Evolutionary conservation across 208 protist species (phyloP).

Genomic region (Leishmania guyanensis): DNA sequence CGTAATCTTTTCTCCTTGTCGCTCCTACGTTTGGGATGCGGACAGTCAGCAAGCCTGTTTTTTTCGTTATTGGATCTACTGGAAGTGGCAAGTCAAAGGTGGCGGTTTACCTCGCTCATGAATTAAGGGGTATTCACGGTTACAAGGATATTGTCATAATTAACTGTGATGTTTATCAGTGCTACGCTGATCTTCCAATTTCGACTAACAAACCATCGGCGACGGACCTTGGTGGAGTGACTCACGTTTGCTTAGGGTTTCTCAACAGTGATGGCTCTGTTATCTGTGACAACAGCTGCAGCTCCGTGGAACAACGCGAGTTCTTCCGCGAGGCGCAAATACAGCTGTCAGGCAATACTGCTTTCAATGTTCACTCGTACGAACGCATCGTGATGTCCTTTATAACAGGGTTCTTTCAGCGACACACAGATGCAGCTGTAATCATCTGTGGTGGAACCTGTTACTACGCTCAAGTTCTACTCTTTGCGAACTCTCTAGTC

Average conservation of each 20-base stretch:
- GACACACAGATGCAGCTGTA: constrained; percentile 45
- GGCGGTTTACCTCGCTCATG: constrained; percentile 69
- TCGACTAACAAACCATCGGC: constrained; percentile 85
- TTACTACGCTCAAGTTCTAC: constrained; percentile 75
- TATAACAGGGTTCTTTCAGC: constrained; percentile 51
- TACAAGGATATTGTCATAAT: constrained; percentile 80
- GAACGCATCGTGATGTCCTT: constrained; percentile 48
- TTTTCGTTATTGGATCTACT: constrained; percentile 88
- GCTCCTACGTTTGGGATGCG: constrained; percentile 5
- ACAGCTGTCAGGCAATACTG: neutral
- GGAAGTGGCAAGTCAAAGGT: constrained; percentile 85
- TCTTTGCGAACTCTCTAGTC: constrained; percentile 67
- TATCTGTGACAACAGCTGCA: constrained; percentile 17
- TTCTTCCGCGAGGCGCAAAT: constrained; percentile 2
- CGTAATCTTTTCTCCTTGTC: constrained; percentile 1
- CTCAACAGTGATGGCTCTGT: constrained; percentile 41
- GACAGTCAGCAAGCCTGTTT: constrained; percentile 38
- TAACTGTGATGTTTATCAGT: constrained; percentile 91
- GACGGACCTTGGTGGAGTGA: constrained; percentile 54
- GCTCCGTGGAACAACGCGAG: neutral
- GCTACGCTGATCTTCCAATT: constrained; percentile 84
- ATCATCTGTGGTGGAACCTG: constrained; percentile 84
- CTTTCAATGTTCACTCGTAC: constrained; percentile 66
- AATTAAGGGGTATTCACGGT: constrained; percentile 28
- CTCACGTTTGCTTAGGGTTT: constrained; percentile 83